Evolutionary conservation across 2,329 filamentous ascomycete species (phyloP), one percentile per base, ranked within the genome.

Genomic region (Boeremia exigua): DNA sequence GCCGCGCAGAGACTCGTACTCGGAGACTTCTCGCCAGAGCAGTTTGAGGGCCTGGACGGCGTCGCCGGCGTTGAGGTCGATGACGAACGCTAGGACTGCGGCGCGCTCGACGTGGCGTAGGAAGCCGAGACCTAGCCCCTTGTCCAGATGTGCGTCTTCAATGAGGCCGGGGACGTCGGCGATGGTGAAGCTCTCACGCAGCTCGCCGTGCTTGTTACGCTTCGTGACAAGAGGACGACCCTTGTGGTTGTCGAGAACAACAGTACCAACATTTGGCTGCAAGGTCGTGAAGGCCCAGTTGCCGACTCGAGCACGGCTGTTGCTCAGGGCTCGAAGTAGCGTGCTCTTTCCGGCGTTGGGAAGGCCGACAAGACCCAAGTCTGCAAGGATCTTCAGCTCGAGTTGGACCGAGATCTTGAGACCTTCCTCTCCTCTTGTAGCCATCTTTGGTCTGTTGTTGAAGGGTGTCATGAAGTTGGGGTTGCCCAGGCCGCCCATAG

Each of bases 341-440:
- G 95, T 98, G 72, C 91, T 96, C 78, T 99, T 99, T 8, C 95
- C 95, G 4, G 94, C 95, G 73, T 99, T 99, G 1, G 95, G 95
- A 14, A 98, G 84, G 0, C 95, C 95, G 14, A 99, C 95, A 2
- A 99, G 83, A 0, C 95, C 95, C 7, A 99, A 89, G 75, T 99
- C 95, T 5, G 95, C 95, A 36, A 99, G 86, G 9, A 99, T 84
- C 80, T 97, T 98, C 59, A 99, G 84, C 75, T 99, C 95, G 12
- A 99, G 84, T 71, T 96, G 88, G 32, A 99, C 79, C 43, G 88
- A 87, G 69, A 99, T 81, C 34, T 85, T 88, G 67, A 95, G 86
- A 33, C 91, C 90, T 11, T 84, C 81, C 63, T 96, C 91, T 37
- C 95, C 95, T 63, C 87, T 90, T 1, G 92, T 96, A 6, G 94